Conservation (phyloP, 495 filamentous ascomycete species). For the Staphylotrichum longicolle region DNA sequence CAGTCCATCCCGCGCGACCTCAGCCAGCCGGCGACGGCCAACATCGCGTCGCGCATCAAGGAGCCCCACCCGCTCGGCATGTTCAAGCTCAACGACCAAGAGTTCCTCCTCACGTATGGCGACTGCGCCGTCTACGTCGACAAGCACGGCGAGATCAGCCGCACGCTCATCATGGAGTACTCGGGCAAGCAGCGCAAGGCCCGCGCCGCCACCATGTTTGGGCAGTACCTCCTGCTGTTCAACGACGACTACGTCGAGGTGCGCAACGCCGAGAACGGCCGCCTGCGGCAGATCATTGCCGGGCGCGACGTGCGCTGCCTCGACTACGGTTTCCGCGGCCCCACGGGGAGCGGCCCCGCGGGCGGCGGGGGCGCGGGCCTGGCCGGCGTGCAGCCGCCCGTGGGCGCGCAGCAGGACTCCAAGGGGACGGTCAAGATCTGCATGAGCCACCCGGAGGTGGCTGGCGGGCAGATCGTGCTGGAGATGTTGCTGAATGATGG, state of each 20-base stretch:
- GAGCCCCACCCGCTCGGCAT: conserved; percentile 86
- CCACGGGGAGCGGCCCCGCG: conserved; percentile 39
- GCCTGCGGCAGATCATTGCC: conserved; percentile 88
- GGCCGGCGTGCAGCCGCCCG: conserved; percentile 20
- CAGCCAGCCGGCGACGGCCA: conserved; percentile 66
- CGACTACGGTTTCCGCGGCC: conserved; percentile 73
- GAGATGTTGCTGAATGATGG: conserved; percentile 94
- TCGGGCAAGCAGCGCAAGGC: conserved; percentile 85
- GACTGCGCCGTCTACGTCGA: conserved; percentile 97
- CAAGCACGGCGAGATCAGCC: conserved; percentile 92
- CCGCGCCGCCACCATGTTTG: conserved; percentile 69
- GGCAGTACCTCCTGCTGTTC: conserved; percentile 77
- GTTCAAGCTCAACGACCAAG: conserved; percentile 89
- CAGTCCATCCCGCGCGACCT: conserved; percentile 82
- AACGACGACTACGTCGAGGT: conserved; percentile 92
- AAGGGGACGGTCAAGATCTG: conserved; percentile 81
- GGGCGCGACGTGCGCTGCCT: conserved; percentile 83
- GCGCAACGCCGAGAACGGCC: conserved; percentile 91
- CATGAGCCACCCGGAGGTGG: conserved; percentile 88
- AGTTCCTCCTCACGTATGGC: conserved; percentile 91
- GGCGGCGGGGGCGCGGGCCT: conserved; percentile 7
- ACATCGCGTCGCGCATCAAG: conserved; percentile 75
- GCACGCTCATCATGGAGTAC: conserved; percentile 95
- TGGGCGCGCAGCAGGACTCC: conserved; percentile 33
- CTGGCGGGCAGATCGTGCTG: conserved; percentile 78